These are phyloP conservation scores for Paecilomyces niveus DNA, from an alignment of 2,329 filamentous ascomycete genomes.

Conservation along the genomic window DNA sequence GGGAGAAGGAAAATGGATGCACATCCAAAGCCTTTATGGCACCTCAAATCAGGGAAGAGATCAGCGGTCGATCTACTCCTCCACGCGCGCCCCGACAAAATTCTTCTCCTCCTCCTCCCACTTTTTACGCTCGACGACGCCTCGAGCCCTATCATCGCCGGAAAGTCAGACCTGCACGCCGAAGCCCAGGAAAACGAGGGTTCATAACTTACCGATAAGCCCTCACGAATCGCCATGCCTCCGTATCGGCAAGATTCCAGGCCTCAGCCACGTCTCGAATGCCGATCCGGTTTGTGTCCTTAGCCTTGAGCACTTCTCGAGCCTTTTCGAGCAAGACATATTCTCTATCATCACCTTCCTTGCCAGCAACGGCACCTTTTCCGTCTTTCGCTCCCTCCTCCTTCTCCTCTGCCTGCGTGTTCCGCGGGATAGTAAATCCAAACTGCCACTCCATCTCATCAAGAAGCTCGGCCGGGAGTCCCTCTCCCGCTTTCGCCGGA, in stretches of 20 bases:
- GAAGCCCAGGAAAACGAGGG: neutral
- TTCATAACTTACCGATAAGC: conserved; percentile 41
- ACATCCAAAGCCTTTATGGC: neutral
- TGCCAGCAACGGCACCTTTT: conserved; percentile 29
- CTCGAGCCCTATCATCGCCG: conserved; percentile 38
- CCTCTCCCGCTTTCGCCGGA: conserved; percentile 41
- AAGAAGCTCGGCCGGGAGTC: conserved; percentile 43
- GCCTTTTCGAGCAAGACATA: conserved; percentile 45
- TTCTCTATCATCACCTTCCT: conserved; percentile 34
- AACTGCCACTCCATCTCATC: conserved; percentile 82
- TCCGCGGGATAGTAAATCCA: conserved; percentile 69
- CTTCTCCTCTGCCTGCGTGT: conserved; percentile 29
- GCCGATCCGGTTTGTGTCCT: conserved; percentile 27
- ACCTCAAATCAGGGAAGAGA: neutral
- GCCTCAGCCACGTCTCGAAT: conserved; percentile 42
- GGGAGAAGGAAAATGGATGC: neutral
- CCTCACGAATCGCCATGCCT: conserved; percentile 58
- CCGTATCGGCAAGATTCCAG: conserved; percentile 57
- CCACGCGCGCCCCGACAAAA: conserved; percentile 43
- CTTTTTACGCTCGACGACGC: conserved; percentile 48
- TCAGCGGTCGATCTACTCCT: neutral
- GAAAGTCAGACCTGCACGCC: conserved; percentile 2
- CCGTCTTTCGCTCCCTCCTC: conserved; percentile 25
- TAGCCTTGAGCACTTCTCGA: conserved; percentile 37
- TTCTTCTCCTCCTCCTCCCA: conserved; percentile 56